These are phyloP conservation scores for Gracilariopsis chorda DNA, from an alignment of 23 red algal genomes.

Conservation along the genomic window DNA sequence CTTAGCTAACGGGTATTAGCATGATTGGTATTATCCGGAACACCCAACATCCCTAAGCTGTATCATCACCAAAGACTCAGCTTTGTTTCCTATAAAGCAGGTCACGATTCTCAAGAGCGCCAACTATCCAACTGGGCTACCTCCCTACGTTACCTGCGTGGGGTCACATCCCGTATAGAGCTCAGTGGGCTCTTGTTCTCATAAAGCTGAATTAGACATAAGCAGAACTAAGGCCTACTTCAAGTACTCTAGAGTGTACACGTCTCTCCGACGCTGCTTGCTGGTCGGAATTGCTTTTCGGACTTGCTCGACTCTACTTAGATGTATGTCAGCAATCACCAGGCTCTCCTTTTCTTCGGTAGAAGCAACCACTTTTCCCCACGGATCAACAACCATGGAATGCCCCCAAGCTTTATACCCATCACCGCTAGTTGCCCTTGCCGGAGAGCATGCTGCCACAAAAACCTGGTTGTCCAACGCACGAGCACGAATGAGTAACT, in stretches of 20 bases:
- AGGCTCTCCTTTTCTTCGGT: constrained; percentile 70
- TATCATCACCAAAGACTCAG: too few species aligned
- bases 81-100: too few species aligned
- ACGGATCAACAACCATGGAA: constrained; percentile 88
- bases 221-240: too few species aligned
- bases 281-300: constrained; percentile 75
- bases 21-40: too few species aligned
- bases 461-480: constrained; percentile 96
- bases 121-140: too few species aligned
- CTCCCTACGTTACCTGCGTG: too few species aligned
- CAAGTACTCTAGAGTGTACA: constrained; percentile 72
- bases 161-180: too few species aligned
- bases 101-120: too few species aligned
- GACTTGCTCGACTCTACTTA: constrained; percentile 36
- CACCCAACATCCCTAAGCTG: too few species aligned
- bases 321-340: constrained; percentile 78
- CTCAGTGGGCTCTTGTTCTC: too few species aligned
- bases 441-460: constrained; percentile 89
- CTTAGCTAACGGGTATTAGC: too few species aligned
- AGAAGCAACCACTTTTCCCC: constrained; percentile 77
- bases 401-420: constrained; percentile 93
- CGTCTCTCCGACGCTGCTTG: constrained; percentile 66
- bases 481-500: constrained; percentile 79
- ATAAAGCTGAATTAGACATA: too few species aligned
- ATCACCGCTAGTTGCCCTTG: constrained; percentile 41